A percentile compares a stretch with the other conserved stretches of the same genome.
phyloP scores from a whole-genome alignment of 1,284 basidiomycete genomes.

The Testicularia cyperi region DNA sequence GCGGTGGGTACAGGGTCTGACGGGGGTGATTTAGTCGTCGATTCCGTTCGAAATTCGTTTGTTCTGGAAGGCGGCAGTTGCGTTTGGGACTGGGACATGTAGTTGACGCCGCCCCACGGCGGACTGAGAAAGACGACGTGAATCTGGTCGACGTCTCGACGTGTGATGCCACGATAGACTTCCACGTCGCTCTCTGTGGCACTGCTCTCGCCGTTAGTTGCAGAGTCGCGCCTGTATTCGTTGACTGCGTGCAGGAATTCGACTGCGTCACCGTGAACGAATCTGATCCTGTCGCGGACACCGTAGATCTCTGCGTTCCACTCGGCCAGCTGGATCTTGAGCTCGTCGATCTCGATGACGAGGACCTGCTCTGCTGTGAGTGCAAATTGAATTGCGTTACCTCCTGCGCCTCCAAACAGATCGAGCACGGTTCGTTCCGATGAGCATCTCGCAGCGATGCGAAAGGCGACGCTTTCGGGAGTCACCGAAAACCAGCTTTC shows the following conservation, averaged over 20 bases:
- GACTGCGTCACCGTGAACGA: slow-evolving; percentile 83
- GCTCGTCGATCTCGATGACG: slow-evolving; percentile 82
- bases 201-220: slow-evolving; percentile 1
- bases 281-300: slow-evolving; percentile 89
- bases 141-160: slow-evolving; percentile 9
- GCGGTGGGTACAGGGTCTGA: no score
- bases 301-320: slow-evolving; percentile 90
- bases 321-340: slow-evolving; percentile 78
- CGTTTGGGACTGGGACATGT: no score
- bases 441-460: slow-evolving; percentile 83
- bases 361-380: slow-evolving; percentile 90
- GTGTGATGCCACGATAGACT: slow-evolving; percentile 14
- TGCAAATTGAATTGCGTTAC: slow-evolving; percentile 95
- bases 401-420: slow-evolving; percentile 95
- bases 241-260: slow-evolving; percentile 66
- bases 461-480: slow-evolving; percentile 83
- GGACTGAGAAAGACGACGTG: slow-evolving; percentile 45
- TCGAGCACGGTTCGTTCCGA: slow-evolving; percentile 68
- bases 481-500: slow-evolving; percentile 98
- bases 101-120: slow-evolving; percentile 56
- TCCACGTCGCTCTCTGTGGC: slow-evolving; percentile 44
- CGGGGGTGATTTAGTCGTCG: no score
- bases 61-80: no score
- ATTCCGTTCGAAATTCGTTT: no score
- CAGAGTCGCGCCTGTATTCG: not conserved